phyloP scores from a whole-genome alignment of 2,329 filamentous ascomycete species.

The Xylariaceae sp. region DNA sequence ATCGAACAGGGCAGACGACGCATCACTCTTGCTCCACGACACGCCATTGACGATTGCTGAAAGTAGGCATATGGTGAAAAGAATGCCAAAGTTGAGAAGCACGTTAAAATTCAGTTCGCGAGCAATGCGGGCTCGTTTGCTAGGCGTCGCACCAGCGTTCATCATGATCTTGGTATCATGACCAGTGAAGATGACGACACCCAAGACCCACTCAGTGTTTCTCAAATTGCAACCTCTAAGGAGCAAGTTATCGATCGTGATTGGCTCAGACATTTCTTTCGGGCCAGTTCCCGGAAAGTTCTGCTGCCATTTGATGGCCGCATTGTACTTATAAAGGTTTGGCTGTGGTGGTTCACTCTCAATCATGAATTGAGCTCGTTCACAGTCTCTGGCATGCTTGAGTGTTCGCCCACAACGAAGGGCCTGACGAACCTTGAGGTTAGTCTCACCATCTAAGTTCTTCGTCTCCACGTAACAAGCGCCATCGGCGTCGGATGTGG shows the following conservation, averaged over 20 bases:
- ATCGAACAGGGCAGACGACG: conserved; percentile 78
- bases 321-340: conserved; percentile 94
- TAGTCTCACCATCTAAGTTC: conserved; percentile 96
- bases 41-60: conserved; percentile 80
- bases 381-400: conserved; percentile 87
- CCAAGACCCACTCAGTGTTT: conserved; percentile 94
- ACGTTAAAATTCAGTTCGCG: conserved; percentile 97
- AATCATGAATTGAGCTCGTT: conserved; percentile 78
- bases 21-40: conserved; percentile 70
- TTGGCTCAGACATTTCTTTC: conserved; percentile 82
- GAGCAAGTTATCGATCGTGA: conserved; percentile 91
- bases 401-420: conserved; percentile 78
- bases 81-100: conserved; percentile 88
- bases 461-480: conserved; percentile 98
- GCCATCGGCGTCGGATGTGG: conserved; percentile 89
- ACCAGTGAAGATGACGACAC: conserved; percentile 89
- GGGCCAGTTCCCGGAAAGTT: conserved; percentile 57
- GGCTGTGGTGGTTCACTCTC: conserved; percentile 89
- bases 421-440: conserved; percentile 89
- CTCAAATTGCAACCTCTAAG: conserved; percentile 88
- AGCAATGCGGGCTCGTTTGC: conserved; percentile 85
- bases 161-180: conserved; percentile 99
- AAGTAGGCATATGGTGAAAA: conserved; percentile 84
- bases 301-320: conserved; percentile 83
- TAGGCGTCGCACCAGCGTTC: conserved; percentile 92